These are phyloP conservation scores for Salvia miltiorrhiza DNA, from an alignment of 257 asterid genomes.

Conservation along the genomic window DNA sequence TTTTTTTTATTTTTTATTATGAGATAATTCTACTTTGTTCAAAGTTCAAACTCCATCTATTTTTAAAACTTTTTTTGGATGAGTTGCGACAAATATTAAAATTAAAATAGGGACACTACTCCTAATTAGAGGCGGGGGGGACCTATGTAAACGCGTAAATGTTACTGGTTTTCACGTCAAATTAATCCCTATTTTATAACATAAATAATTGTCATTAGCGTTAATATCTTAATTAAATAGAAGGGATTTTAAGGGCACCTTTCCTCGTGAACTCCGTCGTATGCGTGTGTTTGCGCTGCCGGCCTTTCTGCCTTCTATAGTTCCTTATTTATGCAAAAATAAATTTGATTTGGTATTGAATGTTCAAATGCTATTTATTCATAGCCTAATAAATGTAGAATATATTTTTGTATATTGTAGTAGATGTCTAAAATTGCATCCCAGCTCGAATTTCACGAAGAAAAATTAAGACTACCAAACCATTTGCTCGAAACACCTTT, in stretches of 20 bases:
- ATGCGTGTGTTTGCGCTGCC: conserved; percentile 16
- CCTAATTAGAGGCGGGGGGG: background rate
- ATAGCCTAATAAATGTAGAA: too few relatives aligned
- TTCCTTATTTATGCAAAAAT: background rate
- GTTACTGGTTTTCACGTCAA: background rate
- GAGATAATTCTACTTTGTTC: background rate
- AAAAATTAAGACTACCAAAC: too few relatives aligned
- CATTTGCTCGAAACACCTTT: too few relatives aligned
- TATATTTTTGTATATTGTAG: too few relatives aligned
- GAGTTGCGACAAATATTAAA: too few relatives aligned
- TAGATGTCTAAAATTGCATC: too few relatives aligned
- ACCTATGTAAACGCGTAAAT: background rate
- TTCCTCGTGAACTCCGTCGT: conserved; percentile 37
- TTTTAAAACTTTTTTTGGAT: too few relatives aligned
- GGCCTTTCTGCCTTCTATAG: background rate
- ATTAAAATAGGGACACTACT: background rate
- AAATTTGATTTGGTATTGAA: too few relatives aligned
- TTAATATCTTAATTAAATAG: background rate
- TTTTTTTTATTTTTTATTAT: too few relatives aligned
- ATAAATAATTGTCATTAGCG: background rate
- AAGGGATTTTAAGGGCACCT: background rate
- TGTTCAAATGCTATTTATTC: too few relatives aligned
- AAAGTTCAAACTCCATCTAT: background rate
- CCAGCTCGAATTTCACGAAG: too few relatives aligned
- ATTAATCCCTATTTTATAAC: background rate